Evolutionary conservation across 2,329 filamentous ascomycete genomes (phyloP).

Genomic region (Mycogone perniciosa): DNA sequence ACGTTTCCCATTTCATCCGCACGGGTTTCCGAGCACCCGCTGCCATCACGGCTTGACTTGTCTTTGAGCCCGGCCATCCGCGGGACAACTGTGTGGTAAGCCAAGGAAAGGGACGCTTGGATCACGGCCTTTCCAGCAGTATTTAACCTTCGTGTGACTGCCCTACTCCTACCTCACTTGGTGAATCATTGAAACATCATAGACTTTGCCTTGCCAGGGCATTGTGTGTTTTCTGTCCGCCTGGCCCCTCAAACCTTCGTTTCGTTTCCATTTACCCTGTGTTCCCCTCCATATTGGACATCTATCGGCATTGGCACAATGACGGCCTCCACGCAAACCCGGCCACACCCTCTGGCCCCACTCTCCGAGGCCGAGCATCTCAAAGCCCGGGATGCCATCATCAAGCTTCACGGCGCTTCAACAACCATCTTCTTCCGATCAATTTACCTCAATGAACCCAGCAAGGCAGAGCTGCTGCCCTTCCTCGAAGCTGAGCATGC

Average conservation of each 20-base stretch:
- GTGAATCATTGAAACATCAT: too few relatives aligned
- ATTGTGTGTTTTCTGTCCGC: too few relatives aligned
- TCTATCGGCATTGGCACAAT: neutral
- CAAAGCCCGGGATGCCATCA: conserved; percentile 38
- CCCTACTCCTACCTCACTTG: too few relatives aligned
- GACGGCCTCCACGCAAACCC: conserved; percentile 1
- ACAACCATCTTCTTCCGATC: conserved; percentile 43
- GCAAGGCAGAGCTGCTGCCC: conserved; percentile 50
- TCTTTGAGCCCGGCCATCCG: too few relatives aligned
- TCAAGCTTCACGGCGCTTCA: conserved; percentile 25
- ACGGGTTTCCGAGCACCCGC: too few relatives aligned
- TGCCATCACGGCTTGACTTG: too few relatives aligned
- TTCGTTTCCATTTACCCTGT: neutral
- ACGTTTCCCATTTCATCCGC: too few relatives aligned
- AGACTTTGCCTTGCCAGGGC: too few relatives aligned
- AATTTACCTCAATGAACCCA: conserved; percentile 57
- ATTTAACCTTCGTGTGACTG: too few relatives aligned
- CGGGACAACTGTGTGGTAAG: too few relatives aligned
- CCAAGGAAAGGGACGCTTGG: too few relatives aligned
- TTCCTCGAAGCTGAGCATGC: conserved; percentile 58
- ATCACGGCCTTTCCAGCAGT: too few relatives aligned
- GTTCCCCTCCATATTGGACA: neutral
- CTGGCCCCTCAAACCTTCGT: neutral
- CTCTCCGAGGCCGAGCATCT: conserved; percentile 45
- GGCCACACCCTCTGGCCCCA: conserved; percentile 41